Percentiles rank a stretch among this genome's conserved stretches.
phyloP scores from a whole-genome alignment of 495 filamentous ascomycete species.

The Lasiosphaeria ovina region DNA sequence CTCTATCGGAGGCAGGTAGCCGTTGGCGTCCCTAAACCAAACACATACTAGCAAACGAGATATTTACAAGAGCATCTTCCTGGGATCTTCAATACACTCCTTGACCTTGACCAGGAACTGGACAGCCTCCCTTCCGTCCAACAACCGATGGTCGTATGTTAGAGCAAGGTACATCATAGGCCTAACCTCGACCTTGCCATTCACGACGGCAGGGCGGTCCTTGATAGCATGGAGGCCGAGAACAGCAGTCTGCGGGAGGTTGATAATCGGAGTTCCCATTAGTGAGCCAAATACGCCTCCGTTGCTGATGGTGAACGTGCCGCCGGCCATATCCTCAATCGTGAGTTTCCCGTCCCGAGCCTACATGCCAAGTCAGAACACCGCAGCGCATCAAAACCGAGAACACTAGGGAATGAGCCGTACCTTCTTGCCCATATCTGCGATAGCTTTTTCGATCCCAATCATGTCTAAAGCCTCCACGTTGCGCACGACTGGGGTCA shows the following conservation, averaged over 20 bases:
- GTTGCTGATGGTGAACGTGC: conserved; percentile 98
- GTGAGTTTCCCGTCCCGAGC: conserved; percentile 95
- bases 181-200: conserved; percentile 89
- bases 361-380: conserved; percentile 42
- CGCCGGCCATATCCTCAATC: conserved; percentile 99
- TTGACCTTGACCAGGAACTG: conserved; percentile 98
- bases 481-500: conserved; percentile 95
- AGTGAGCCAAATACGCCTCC: conserved; percentile 67
- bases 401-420: neutral
- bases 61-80: conserved; percentile 74
- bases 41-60: neutral
- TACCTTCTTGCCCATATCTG: conserved; percentile 93
- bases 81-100: conserved; percentile 96
- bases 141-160: conserved; percentile 93
- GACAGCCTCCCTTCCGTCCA: conserved; percentile 94
- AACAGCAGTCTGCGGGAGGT: conserved; percentile 92
- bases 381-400: neutral
- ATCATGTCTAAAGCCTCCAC: conserved; percentile 83
- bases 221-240: conserved; percentile 98
- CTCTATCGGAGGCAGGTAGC: neutral
- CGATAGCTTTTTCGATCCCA: conserved; percentile 87
- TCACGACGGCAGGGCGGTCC: conserved; percentile 83
- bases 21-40: neutral
- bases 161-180: conserved; percentile 99
- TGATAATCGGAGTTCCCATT: conserved; percentile 99